A percentile compares a stretch with the other conserved stretches of the same genome.
Conservation (phyloP, 2,329 filamentous ascomycete species). For the Diaporthe amygdali region DNA sequence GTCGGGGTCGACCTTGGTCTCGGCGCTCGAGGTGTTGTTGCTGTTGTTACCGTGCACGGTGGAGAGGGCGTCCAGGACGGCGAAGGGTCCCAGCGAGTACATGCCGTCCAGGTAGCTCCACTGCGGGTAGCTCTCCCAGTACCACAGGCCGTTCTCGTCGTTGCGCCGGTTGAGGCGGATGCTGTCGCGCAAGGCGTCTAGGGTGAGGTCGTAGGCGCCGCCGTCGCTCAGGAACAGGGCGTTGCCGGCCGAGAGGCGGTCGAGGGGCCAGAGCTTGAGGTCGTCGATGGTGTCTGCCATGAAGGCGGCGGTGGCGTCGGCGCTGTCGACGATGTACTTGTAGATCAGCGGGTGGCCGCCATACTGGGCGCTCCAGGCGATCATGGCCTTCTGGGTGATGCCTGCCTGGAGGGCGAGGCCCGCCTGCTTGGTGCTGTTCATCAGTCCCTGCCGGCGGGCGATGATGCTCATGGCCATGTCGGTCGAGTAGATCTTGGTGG, state of each 20-base stretch:
- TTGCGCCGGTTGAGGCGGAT: conserved; percentile 28
- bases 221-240: not conserved
- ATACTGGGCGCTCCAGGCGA: not conserved
- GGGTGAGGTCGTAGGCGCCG: too few species aligned
- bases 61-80: conserved; percentile 37
- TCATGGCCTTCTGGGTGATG: conserved; percentile 10
- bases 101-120: conserved; percentile 58
- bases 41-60: conserved; percentile 30
- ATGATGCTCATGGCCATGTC: conserved; percentile 22
- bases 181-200: not conserved
- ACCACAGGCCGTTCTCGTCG: conserved; percentile 36
- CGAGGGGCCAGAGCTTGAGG: not conserved
- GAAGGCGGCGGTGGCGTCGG: not conserved
- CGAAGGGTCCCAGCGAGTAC: conserved; percentile 44
- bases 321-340: not conserved
- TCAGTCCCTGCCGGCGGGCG: conserved; percentile 18
- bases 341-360: not conserved
- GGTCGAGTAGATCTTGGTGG: not conserved
- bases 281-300: not conserved
- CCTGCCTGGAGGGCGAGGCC: conserved; percentile 22
- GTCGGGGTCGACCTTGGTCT: not conserved
- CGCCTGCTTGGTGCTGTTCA: not conserved
- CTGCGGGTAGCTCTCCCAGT: conserved; percentile 44
- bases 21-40: not conserved
- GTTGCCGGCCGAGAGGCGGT: conserved; percentile 2